Base-by-base conservation (phyloP, 257 asterid species). In the Striga asiatica region DNA sequence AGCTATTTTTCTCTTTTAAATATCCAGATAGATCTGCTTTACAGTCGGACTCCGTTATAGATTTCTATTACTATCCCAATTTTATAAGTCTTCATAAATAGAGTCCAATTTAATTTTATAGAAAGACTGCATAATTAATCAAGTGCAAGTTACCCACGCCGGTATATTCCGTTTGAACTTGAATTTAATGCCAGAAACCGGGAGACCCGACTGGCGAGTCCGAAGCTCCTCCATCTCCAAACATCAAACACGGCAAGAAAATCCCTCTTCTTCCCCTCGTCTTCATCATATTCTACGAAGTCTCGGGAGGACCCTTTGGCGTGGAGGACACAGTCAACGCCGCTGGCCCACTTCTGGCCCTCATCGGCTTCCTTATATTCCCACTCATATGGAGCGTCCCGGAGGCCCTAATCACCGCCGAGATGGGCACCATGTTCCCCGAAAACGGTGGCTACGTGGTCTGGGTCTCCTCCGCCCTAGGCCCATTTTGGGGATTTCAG, bases 301-400 rank as follows among this genome's bases (percentile, higher is more conserved):
- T 80, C 1, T 77, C 93, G 0, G 93, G 93, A 7, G 93, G 93
- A 2, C 88, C 93, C 0, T 83, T 83, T 11, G 93, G 93, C 7
- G 67, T 83, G 10, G 93, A 83, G 65, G 93, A 83, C 3, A 77
- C 72, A 34, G 93, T 83, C 6, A 61, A 54, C 0, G 88, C 88
- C 7, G 85, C 83, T 0, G 88, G 93, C 8, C 93, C 93, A 1
- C 88, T 83, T 29, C 78, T 83, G 9, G 81, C 93, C 16, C 85
- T 83, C 4, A 65, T 66, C 3, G 93, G 93, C 0, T 83, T 83
- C 48, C 49, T 83, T 8, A 43, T 77, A 13, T 80, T 83, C 66
- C 88, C 88, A 0, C 14, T 83, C 4, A 71, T 83, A 56, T 83
- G 93, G 93, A 83, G 93, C 63, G 65, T 83, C n/a, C 93, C 93